These are phyloP conservation scores for Eucalyptus coolabah DNA, from an alignment of 345 rosid species.

Conservation along the genomic window DNA sequence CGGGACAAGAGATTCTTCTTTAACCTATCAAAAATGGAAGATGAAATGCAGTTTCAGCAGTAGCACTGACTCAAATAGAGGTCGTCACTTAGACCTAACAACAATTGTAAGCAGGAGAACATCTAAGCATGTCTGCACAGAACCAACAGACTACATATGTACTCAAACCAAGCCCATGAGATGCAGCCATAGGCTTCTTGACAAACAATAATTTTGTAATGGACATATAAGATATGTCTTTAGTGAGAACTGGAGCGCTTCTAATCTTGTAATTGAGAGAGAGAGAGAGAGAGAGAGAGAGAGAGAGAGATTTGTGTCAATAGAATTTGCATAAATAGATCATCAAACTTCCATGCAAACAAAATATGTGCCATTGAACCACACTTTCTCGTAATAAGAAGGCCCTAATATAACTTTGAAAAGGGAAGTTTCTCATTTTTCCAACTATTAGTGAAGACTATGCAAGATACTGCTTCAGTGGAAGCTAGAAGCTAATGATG, in stretches of 20 bases:
- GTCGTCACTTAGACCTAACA: not conserved
- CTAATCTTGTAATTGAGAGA: not conserved
- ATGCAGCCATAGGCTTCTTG: not conserved
- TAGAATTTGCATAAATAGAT: not conserved
- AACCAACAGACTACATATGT: not conserved
- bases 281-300: not conserved
- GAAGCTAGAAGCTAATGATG: not conserved
- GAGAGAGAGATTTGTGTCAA: not conserved
- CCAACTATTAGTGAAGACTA: not conserved
- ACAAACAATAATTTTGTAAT: not conserved
- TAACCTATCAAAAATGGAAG: slow-evolving; percentile 4
- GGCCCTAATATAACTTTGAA: not conserved
- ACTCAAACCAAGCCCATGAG: not conserved
- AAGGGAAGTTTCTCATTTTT: not conserved
- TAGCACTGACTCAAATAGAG: not conserved
- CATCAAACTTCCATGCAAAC: not conserved
- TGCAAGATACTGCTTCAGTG: not conserved
- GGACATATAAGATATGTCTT: not conserved
- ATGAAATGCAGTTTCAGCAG: not conserved
- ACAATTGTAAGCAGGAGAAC: not conserved
- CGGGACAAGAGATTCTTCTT: slow-evolving; percentile 31
- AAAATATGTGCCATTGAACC: not conserved
- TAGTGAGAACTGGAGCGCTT: not conserved
- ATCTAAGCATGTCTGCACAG: not conserved
- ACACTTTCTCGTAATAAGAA: not conserved